Evolutionary conservation across 208 protist species (phyloP).

Genomic region (Leishmania arabica): DNA sequence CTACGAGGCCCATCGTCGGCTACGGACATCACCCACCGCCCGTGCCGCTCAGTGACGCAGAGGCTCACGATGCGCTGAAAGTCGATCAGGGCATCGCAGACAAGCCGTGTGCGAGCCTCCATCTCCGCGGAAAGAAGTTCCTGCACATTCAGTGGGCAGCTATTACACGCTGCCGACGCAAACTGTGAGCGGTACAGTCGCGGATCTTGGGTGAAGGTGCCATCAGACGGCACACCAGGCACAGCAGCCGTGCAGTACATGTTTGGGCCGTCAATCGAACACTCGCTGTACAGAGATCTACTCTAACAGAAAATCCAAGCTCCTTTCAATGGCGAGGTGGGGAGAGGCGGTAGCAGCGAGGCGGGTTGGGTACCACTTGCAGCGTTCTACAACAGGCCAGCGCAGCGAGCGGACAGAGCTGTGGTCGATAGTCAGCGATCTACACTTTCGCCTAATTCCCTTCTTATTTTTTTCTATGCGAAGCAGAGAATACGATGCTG

Average conservation of each 20-base stretch:
- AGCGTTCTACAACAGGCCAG: neutral
- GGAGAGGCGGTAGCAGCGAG: neutral
- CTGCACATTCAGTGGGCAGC: slow-evolving; percentile 7
- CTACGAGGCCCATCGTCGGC: slow-evolving; percentile 10
- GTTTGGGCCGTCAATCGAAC: neutral
- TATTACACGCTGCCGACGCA: neutral
- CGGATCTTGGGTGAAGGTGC: slow-evolving; percentile 27
- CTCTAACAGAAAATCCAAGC: neutral
- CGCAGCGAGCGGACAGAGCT: neutral
- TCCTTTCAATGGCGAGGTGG: neutral
- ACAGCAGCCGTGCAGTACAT: neutral
- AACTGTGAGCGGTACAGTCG: neutral
- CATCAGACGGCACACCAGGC: slow-evolving; percentile 1
- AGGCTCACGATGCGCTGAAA: slow-evolving; percentile 76
- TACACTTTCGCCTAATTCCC: neutral
- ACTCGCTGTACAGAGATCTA: neutral
- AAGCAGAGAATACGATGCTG: neutral
- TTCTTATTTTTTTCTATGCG: neutral
- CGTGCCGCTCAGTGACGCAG: slow-evolving; percentile 44
- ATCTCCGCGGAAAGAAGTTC: slow-evolving; percentile 63
- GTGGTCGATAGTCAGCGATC: neutral
- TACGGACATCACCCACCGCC: slow-evolving; percentile 52
- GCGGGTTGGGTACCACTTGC: neutral
- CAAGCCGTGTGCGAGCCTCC: slow-evolving; percentile 48
- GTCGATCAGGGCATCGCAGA: slow-evolving; percentile 64